Evolutionary conservation across 305 asterid species (phyloP), one percentile per base, ranked within the genome.

Genomic region (Fraxinus xanthoxyloides): DNA sequence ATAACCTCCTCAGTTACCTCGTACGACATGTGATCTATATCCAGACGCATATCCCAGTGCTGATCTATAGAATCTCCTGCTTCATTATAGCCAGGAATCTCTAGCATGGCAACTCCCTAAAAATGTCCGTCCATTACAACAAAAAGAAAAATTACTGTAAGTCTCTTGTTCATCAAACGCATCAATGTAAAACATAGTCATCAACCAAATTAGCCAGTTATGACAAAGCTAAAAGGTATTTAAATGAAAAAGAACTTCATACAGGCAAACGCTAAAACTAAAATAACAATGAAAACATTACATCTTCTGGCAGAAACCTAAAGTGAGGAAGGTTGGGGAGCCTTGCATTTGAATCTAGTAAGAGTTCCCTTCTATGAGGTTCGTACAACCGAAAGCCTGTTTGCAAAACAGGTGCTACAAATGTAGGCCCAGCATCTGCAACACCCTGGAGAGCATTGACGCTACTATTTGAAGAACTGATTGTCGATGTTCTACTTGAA

Each of bases 31-130:
- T 76, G 63, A 81, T 72, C 38, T 67, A 79, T 40, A 24, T 46
- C 26, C 97, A 97, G 85, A 1, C 99, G 98, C 98, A 97, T 90
- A 75, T 93, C 99, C 76, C 95, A 85, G 84, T 91, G 98, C 82
- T 88, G 98, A 89, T 95, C 99, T 75, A 75, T 35, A 32, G 89
- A 77, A 88, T 89, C 93, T 38, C 89, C 90, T 36, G 81, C 85
- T 77, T 88, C 97, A 76, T 85, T 90, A 82, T 92, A 91, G 67
- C 91, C 94, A 69, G 96, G 93, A 86, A 90, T 86, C 83, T 94
- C 98, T 77, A 94, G 87, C 76, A 94, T 91, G 28, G 97, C 92
- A 35, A 92, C 95, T 81, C 92, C 99, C 99, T 94, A 59, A 81
- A 76, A 65, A 82, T 36, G 81, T 67, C 23, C 65, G 23, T 77